Percentiles rank a stretch among this genome's conserved stretches.
Evolutionary conservation across 208 protist species (phyloP).

Genomic region (Trypanosoma scelopori): DNA sequence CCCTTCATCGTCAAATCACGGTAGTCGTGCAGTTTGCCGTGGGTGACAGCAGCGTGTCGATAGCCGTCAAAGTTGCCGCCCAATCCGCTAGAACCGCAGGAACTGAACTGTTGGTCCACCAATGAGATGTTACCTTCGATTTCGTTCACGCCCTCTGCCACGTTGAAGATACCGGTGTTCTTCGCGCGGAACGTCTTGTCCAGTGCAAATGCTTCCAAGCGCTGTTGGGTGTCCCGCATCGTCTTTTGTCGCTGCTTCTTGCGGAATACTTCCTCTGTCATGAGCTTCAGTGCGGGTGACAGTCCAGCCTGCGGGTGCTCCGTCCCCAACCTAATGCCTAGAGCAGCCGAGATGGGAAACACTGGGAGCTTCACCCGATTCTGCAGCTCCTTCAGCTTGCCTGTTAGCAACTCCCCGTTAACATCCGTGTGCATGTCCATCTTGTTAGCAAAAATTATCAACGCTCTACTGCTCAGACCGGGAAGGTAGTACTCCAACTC

Average conservation of each 20-base stretch:
- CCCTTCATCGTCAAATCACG: constrained; percentile 88
- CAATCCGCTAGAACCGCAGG: constrained; percentile 59
- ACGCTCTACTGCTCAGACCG: constrained; percentile 57
- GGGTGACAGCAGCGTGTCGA: constrained; percentile 44
- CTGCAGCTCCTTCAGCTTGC: constrained; percentile 72
- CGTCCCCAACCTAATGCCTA: constrained; percentile 60
- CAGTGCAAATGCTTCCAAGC: constrained; percentile 42
- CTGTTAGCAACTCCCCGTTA: constrained; percentile 34
- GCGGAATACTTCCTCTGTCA: constrained; percentile 70
- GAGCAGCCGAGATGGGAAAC: constrained; percentile 88
- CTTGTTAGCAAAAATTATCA: constrained; percentile 91
- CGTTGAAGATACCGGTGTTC: constrained; percentile 67
- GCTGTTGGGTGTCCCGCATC: constrained; percentile 32
- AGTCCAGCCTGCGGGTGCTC: constrained; percentile 57
- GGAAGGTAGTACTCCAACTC: constrained; percentile 90
- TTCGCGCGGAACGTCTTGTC: constrained; percentile 65
- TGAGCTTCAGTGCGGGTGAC: constrained; percentile 53
- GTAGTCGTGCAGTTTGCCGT: constrained; percentile 68
- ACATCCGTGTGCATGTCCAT: constrained; percentile 83
- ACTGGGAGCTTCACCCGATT: constrained; percentile 66
- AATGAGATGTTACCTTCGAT: constrained; percentile 37
- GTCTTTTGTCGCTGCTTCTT: constrained; percentile 45
- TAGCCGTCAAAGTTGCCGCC: constrained; percentile 68
- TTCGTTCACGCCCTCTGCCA: constrained; percentile 5
- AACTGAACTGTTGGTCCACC: constrained; percentile 82